A percentile compares a stretch with the other conserved stretches of the same genome.
Conservation (phyloP, 78 protist species). For the Dictyostelium citrinum region DNA sequence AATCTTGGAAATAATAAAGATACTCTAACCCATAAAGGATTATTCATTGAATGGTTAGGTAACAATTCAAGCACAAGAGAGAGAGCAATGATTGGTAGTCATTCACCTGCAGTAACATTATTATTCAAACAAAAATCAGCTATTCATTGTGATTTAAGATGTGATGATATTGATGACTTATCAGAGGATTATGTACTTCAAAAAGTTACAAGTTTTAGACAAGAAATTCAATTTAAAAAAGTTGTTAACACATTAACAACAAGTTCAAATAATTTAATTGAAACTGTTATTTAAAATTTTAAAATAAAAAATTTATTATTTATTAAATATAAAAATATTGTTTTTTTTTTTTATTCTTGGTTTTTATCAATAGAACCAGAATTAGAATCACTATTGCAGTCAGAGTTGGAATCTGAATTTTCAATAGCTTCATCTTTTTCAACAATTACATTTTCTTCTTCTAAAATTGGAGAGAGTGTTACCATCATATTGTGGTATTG, state of each 20-base stretch:
- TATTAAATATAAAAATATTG: too few species aligned
- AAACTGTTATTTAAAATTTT: not conserved
- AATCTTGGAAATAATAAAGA: not conserved
- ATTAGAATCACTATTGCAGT: not conserved
- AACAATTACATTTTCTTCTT: not conserved
- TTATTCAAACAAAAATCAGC: conserved; percentile 23
- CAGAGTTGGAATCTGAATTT: not conserved
- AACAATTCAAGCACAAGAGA: conserved; percentile 14
- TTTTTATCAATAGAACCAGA: not conserved
- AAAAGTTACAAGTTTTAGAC: conserved; percentile 37
- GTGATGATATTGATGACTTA: conserved; percentile 38
- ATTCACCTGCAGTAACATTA: not conserved
- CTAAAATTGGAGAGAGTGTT: not conserved
- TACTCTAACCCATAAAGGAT: not conserved
- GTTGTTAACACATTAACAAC: not conserved
- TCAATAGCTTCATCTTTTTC: not conserved
- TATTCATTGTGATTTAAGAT: conserved; percentile 45
- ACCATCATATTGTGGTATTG: not conserved
- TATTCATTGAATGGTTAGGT: conserved; percentile 55
- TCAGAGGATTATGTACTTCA: not conserved
- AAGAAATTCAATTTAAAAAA: conserved; percentile 26
- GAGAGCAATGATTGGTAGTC: conserved; percentile 1
- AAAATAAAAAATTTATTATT: not conserved
- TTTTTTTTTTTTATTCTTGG: not conserved
- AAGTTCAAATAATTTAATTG: not conserved